These are phyloP conservation scores for Pholiota molesta DNA, from an alignment of 768 basidiomycete species.

Conservation along the genomic window DNA sequence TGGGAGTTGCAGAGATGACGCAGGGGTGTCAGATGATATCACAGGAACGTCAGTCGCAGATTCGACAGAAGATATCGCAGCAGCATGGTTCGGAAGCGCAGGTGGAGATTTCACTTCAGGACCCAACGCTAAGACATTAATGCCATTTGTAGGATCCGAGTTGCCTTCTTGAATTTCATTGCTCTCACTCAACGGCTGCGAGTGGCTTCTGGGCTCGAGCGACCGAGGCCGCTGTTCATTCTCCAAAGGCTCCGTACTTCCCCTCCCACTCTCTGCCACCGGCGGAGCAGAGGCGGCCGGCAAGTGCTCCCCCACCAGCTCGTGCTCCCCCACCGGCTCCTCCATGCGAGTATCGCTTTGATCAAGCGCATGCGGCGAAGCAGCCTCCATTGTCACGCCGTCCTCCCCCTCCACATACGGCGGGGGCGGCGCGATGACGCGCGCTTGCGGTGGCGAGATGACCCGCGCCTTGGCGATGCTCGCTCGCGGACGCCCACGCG, in stretches of 20 bases:
- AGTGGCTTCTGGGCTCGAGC: neutral
- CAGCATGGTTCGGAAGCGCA: neutral
- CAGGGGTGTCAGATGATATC: neutral
- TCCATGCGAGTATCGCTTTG: neutral
- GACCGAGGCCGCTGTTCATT: neutral
- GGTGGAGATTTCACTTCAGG: neutral
- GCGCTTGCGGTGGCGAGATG: constrained; percentile 27
- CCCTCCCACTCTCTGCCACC: neutral
- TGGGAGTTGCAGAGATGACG: neutral
- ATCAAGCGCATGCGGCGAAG: neutral
- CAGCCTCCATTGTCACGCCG: neutral
- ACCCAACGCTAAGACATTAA: neutral
- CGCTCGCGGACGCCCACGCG: constrained; percentile 11
- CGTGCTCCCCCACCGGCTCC: too few relatives aligned
- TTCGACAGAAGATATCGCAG: neutral
- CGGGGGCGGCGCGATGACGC: constrained; percentile 7
- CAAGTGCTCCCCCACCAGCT: neutral
- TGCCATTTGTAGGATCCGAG: neutral
- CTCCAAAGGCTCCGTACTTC: neutral
- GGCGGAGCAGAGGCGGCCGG: neutral
- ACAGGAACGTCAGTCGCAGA: neutral
- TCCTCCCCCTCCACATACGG: neutral
- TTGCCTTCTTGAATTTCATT: neutral
- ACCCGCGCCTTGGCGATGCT: constrained; percentile 15
- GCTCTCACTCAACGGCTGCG: neutral